A percentile compares a stretch with the other conserved stretches of the same genome.
These are phyloP conservation scores for Talaromyces thailandensis DNA, from an alignment of 495 filamentous ascomycete species.

Conservation along the genomic window DNA sequence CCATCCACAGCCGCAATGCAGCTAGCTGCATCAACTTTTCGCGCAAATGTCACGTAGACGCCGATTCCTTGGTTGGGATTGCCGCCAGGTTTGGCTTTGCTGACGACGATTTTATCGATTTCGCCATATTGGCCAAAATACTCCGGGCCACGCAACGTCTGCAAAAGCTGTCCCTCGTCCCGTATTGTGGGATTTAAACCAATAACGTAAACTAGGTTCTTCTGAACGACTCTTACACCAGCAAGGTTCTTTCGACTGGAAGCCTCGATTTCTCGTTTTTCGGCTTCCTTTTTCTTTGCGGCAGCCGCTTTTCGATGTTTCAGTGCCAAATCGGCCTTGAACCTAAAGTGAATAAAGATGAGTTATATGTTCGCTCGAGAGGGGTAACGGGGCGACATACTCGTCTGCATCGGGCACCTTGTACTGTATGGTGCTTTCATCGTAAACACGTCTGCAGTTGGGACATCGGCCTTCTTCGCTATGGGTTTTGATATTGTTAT, in stretches of 20 bases:
- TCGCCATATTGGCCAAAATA: constrained; percentile 99
- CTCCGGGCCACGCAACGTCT: constrained; percentile 74
- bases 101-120: constrained; percentile 97
- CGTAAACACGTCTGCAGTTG: constrained; percentile 88
- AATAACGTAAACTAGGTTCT: constrained; percentile 97
- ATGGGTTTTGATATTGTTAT: constrained; percentile 87
- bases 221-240: constrained; percentile 91
- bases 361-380: background rate
- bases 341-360: constrained; percentile 27
- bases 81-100: constrained; percentile 74
- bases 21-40: constrained; percentile 72
- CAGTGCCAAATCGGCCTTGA: constrained; percentile 79
- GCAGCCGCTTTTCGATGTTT: constrained; percentile 88
- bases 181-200: constrained; percentile 83
- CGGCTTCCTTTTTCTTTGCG: constrained; percentile 85
- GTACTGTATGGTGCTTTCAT: constrained; percentile 93
- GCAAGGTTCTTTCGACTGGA: constrained; percentile 91
- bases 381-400: constrained; percentile 39
- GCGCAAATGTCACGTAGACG: constrained; percentile 93
- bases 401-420: constrained; percentile 91
- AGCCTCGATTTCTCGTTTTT: constrained; percentile 91
- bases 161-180: constrained; percentile 76
- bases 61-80: constrained; percentile 75
- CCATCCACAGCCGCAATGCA: constrained; percentile 92
- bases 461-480: constrained; percentile 95